Percentiles rank a stretch among this genome's conserved stretches.
Conservation (phyloP, 225 moss, liverwort and hornwort species). For the Bryoerythrophyllum caledonicum region DNA sequence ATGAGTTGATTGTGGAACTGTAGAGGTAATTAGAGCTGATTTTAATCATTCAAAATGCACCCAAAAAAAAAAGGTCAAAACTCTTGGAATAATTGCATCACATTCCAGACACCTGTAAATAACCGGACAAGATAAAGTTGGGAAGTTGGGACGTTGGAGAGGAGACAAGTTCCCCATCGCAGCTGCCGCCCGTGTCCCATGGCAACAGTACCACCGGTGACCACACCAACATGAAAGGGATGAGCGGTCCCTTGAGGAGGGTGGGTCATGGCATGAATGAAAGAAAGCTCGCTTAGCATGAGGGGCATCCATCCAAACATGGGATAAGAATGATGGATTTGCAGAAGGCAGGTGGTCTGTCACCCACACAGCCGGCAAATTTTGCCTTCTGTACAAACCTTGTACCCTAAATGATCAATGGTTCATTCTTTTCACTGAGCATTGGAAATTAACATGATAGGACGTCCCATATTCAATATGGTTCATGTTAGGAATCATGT, state of each 20-base stretch:
- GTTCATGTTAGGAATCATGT: no score
- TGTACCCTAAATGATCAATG: not conserved
- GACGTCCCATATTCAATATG: no score
- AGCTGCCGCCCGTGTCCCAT: not conserved
- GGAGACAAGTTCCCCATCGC: not conserved
- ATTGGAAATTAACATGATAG: no score
- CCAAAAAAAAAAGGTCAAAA: no score
- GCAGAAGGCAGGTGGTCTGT: conserved; percentile 16
- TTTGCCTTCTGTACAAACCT: not conserved
- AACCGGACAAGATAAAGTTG: no score
- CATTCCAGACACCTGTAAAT: no score
- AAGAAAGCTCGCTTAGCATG: not conserved
- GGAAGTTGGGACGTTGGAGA: not conserved
- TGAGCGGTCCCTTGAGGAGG: not conserved
- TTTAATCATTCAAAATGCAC: no score
- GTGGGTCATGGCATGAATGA: not conserved
- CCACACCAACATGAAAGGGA: not conserved
- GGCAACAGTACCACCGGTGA: not conserved
- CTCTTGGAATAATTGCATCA: no score
- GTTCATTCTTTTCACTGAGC: no score
- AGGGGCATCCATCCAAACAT: rapidly evolving
- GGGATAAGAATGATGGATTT: conserved; percentile 36
- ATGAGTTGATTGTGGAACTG: no score
- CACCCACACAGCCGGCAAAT: conserved; percentile 8
- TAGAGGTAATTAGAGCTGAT: no score